Percentiles rank a stretch among this genome's conserved stretches.
Evolutionary conservation across 1,284 basidiomycete genomes (phyloP).

Genomic region (Ceratobasidium sp.): DNA sequence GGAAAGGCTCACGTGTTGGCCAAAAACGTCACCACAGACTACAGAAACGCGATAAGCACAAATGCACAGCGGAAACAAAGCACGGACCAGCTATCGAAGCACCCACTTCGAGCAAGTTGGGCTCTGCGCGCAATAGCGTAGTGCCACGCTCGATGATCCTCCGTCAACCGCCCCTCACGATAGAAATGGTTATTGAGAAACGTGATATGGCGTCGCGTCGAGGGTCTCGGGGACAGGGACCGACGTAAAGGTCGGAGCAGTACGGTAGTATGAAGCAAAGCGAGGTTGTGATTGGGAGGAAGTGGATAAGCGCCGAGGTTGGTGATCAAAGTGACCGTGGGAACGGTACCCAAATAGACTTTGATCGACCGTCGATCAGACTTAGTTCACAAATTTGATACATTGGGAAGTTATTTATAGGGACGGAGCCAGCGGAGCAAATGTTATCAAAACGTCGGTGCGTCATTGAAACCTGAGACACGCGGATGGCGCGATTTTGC

Average conservation of each 20-base stretch:
- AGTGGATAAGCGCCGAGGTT: not conserved
- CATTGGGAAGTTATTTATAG: too few relatives aligned
- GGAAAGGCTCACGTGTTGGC: slow-evolving; percentile 85
- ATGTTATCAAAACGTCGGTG: too few relatives aligned
- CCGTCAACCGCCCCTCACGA: slow-evolving; percentile 91
- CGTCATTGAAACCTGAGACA: too few relatives aligned
- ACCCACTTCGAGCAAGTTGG: slow-evolving; percentile 91
- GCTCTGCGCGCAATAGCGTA: slow-evolving; percentile 79
- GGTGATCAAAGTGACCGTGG: too few relatives aligned
- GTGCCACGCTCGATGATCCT: slow-evolving; percentile 91
- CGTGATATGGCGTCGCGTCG: slow-evolving; percentile 76
- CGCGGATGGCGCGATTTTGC: too few relatives aligned
- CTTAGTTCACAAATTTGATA: too few relatives aligned
- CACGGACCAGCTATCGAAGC: slow-evolving; percentile 92
- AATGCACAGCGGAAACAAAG: slow-evolving; percentile 43
- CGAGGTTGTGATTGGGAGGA: not conserved
- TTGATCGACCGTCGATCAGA: too few relatives aligned
- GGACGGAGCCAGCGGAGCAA: too few relatives aligned
- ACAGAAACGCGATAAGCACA: slow-evolving; percentile 35
- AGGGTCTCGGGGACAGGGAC: too few relatives aligned
- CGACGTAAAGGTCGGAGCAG: too few relatives aligned
- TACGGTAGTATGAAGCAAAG: not conserved
- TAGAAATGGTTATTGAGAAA: slow-evolving; percentile 99
- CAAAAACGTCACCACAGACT: slow-evolving; percentile 98
- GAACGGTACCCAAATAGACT: too few relatives aligned